These are phyloP conservation scores for Xylariaceae sp. DNA, from an alignment of 2,329 filamentous ascomycete species.

Conservation along the genomic window DNA sequence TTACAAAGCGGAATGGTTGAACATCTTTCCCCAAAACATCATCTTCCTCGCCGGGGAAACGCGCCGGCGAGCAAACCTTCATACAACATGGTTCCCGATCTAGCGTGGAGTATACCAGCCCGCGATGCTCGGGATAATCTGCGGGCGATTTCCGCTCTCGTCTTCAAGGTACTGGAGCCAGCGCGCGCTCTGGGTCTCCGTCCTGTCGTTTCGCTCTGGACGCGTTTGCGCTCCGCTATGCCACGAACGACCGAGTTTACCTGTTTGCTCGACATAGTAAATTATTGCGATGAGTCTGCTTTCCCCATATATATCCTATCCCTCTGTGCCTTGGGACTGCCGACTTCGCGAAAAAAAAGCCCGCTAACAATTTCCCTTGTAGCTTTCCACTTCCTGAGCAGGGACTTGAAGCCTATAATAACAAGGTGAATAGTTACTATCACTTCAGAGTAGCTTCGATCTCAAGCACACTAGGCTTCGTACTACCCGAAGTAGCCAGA, in stretches of 20 bases:
- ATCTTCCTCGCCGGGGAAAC: not conserved
- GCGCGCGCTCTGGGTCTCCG: not conserved
- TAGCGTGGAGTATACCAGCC: not conserved
- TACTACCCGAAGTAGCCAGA: conserved; percentile 6
- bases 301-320: not conserved
- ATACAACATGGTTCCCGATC: not conserved
- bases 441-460: conserved; percentile 9
- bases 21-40: not conserved
- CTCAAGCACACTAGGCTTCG: conserved; percentile 8
- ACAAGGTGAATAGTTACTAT: conserved; percentile 8
- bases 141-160: not conserved
- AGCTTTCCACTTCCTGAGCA: conserved; percentile 11
- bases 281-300: conserved; percentile 12
- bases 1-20: not conserved
- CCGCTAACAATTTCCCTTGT: not conserved
- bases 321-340: not conserved
- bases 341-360: not conserved
- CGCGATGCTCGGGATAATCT: not conserved
- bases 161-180: not conserved
- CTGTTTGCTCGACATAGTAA: not conserved
- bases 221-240: not conserved
- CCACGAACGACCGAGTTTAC: not conserved
- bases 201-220: not conserved
- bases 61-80: not conserved
- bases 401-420: conserved; percentile 6